phyloP scores from a whole-genome alignment of 208 protist genomes.

The Histomonas meleagridis region DNA sequence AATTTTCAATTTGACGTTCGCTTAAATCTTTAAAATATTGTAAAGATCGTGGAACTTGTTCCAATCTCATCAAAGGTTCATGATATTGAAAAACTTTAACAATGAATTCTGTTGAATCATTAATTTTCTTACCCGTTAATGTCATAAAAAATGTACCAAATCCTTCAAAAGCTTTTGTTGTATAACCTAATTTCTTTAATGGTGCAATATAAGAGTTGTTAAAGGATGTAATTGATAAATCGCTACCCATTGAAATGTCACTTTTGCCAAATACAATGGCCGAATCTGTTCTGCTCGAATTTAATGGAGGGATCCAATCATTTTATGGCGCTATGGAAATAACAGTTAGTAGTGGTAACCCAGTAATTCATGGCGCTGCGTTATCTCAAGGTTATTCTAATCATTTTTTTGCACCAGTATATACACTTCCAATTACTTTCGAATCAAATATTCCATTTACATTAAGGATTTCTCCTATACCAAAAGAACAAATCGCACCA shows the following conservation, averaged over 20 bases:
- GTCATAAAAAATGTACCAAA: slow-evolving; percentile 1
- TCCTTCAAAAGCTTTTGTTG: background rate
- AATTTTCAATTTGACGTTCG: background rate
- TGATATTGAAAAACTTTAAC: slow-evolving; percentile 12
- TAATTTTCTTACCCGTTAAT: background rate
- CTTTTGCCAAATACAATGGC: too few relatives aligned
- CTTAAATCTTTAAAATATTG: background rate
- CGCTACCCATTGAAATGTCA: background rate
- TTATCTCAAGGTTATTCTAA: background rate
- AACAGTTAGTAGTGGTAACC: background rate
- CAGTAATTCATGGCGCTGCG: background rate
- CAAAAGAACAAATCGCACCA: background rate
- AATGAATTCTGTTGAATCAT: background rate
- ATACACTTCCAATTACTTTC: background rate
- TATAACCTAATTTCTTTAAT: background rate
- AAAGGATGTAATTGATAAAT: background rate
- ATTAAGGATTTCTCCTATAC: background rate
- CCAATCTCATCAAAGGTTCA: background rate
- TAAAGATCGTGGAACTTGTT: background rate
- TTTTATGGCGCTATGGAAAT: slow-evolving; percentile 30
- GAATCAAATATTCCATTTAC: background rate
- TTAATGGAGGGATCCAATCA: background rate
- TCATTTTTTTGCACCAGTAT: background rate
- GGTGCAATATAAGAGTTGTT: background rate
- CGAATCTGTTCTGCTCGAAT: too few relatives aligned